Conservation (phyloP, 2,329 filamentous ascomycete species). For the Epichloe bromicola region DNA sequence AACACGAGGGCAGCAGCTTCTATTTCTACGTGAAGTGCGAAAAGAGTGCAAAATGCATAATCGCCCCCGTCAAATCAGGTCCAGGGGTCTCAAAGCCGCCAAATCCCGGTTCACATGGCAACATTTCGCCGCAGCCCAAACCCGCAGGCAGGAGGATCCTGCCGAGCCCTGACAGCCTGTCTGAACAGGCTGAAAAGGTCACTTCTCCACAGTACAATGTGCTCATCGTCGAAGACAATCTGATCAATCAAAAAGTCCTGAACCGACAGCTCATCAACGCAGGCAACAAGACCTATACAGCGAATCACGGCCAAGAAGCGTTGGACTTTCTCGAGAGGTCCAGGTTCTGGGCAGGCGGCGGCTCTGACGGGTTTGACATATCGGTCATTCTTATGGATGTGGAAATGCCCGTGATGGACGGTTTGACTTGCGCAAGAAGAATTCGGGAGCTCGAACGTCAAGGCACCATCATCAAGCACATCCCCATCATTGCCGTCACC, state of each 20-base stretch:
- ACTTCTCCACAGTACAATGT: conserved; percentile 32
- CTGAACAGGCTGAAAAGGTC: not conserved
- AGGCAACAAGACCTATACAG: conserved; percentile 46
- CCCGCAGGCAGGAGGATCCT: not conserved
- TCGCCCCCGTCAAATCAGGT: not conserved
- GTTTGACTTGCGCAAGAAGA: conserved; percentile 55
- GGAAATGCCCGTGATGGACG: conserved; percentile 76
- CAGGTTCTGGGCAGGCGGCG: conserved; percentile 39
- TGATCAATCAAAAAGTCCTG: conserved; percentile 51
- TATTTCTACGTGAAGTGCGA: conserved; percentile 3
- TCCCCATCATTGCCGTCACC: conserved; percentile 70
- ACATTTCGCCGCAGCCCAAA: not conserved
- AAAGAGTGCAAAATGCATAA: not conserved
- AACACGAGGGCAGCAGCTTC: conserved; percentile 5
- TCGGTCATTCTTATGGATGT: conserved; percentile 66
- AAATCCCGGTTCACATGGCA: not conserved
- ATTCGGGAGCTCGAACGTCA: conserved; percentile 55
- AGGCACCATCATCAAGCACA: conserved; percentile 48
- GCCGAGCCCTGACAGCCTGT: not conserved
- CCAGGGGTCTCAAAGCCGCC: not conserved
- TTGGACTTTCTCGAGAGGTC: conserved; percentile 42
- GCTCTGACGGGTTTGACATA: conserved; percentile 34
- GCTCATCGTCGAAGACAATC: conserved; percentile 53
- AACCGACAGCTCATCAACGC: conserved; percentile 46
- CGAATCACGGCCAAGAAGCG: conserved; percentile 53